phyloP scores from a whole-genome alignment of 345 rosid species.

The Physaria fendleri region DNA sequence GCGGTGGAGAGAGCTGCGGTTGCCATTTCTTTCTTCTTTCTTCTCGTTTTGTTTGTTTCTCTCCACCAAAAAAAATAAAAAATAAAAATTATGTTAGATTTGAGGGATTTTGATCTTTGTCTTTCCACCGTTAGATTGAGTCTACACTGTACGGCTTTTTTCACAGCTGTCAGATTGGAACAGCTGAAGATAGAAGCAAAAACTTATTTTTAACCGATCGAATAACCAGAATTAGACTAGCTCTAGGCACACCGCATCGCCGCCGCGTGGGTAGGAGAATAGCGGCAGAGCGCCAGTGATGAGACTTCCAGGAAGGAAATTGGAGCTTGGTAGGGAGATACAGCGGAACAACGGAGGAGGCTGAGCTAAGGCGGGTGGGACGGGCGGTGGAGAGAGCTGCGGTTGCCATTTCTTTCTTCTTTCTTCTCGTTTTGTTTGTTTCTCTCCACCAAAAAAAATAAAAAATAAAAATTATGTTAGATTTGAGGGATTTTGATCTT shows the following conservation, averaged over 20 bases:
- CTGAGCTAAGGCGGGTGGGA: slow-evolving; percentile 47
- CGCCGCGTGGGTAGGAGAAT: slow-evolving; percentile 42
- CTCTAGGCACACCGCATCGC: slow-evolving; percentile 30
- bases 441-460: background rate
- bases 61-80: background rate
- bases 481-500: slow-evolving; percentile 21
- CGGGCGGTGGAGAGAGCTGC: slow-evolving; percentile 77
- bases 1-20: slow-evolving; percentile 79
- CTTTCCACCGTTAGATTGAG: slow-evolving; percentile 17
- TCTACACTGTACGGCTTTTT: slow-evolving; percentile 15
- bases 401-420: slow-evolving; percentile 46
- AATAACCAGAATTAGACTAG: too few species aligned
- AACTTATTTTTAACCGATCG: too few species aligned
- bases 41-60: background rate
- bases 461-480: background rate
- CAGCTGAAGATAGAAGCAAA: slow-evolving; percentile 26
- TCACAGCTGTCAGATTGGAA: slow-evolving; percentile 19
- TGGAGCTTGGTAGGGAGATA: too few species aligned
- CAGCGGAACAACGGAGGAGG: slow-evolving; percentile 32
- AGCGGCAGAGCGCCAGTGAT: too few species aligned
- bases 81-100: slow-evolving; percentile 10
- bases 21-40: slow-evolving; percentile 41
- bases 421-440: background rate
- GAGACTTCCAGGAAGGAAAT: too few species aligned
- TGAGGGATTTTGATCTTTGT: slow-evolving; percentile 16